These are phyloP conservation scores for Neoboletus brunneissimus DNA, from an alignment of 768 basidiomycete species.

Conservation along the genomic window DNA sequence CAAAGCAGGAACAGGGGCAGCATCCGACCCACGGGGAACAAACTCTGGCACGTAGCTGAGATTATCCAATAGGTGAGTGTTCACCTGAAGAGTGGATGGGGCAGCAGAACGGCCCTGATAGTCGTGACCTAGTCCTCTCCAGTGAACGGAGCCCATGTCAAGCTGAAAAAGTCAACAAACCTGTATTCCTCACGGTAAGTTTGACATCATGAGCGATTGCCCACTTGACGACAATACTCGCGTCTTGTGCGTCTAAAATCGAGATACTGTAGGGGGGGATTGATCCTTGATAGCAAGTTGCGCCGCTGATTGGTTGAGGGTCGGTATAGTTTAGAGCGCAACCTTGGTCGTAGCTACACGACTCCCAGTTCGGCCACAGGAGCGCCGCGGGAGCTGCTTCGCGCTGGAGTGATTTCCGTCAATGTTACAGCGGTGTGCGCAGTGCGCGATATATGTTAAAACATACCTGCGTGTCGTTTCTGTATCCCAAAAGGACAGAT, in stretches of 20 bases:
- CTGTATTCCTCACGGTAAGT: slow-evolving; percentile 24
- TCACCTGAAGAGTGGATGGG: slow-evolving; percentile 25
- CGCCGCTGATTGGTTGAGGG: slow-evolving; percentile 14
- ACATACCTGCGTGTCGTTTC: slow-evolving; percentile 16
- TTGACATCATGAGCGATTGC: slow-evolving; percentile 19
- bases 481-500: slow-evolving; percentile 11
- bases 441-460: not conserved
- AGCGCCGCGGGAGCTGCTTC: slow-evolving; percentile 18
- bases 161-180: slow-evolving; percentile 1
- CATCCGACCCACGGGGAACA: slow-evolving; percentile 17
- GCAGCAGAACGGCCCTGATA: slow-evolving; percentile 21
- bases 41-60: slow-evolving; percentile 18
- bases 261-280: slow-evolving; percentile 20
- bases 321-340: slow-evolving; percentile 19
- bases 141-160: not conserved
- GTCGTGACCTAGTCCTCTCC: slow-evolving; percentile 18
- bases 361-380: slow-evolving; percentile 25
- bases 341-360: slow-evolving; percentile 15
- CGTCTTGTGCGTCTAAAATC: slow-evolving; percentile 19
- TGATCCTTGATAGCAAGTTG: slow-evolving; percentile 19
- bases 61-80: slow-evolving; percentile 16
- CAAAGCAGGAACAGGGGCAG: slow-evolving; percentile 15
- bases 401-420: slow-evolving; percentile 11
- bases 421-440: not conserved
- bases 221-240: slow-evolving; percentile 20